Conservation (phyloP, 2,329 filamentous ascomycete genomes). For the Corynespora cassiicola region DNA sequence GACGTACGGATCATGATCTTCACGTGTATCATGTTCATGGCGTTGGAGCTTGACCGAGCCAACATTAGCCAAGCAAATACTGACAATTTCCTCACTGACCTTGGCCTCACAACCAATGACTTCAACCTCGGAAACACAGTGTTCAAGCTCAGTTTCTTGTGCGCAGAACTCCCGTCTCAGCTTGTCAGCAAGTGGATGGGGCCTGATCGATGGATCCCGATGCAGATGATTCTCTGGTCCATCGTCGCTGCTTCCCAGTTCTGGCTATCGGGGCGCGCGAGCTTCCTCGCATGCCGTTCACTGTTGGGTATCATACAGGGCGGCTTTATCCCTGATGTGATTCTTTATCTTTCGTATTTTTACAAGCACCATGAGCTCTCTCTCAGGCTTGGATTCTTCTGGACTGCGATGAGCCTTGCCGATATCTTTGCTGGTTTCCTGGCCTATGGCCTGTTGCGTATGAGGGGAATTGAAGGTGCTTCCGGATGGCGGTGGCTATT, state of each 20-base stretch:
- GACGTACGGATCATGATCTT: conserved; percentile 42
- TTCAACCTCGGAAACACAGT: conserved; percentile 29
- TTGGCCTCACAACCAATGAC: conserved; percentile 26
- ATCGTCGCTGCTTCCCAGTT: conserved; percentile 68
- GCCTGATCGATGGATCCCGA: conserved; percentile 49
- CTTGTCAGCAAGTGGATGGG: conserved; percentile 30
- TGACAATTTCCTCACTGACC: conserved; percentile 27
- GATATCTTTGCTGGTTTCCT: conserved; percentile 43
- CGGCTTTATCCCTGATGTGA: conserved; percentile 65
- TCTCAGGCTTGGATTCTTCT: conserved; percentile 49
- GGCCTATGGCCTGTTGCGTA: conserved; percentile 44
- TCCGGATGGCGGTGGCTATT: conserved; percentile 50
- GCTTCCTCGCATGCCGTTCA: conserved; percentile 45
- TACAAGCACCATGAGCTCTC: conserved; percentile 47
- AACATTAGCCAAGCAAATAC: conserved; percentile 29
- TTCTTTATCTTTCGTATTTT: conserved; percentile 65
- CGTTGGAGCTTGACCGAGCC: conserved; percentile 52
- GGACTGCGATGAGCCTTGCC: conserved; percentile 41
- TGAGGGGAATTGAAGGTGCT: conserved; percentile 46
- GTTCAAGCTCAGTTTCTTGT: conserved; percentile 25
- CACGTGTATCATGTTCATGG: conserved; percentile 58
- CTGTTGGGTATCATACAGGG: conserved; percentile 49
- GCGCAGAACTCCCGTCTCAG: conserved; percentile 31
- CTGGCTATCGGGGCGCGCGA: conserved; percentile 57
- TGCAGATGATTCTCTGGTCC: conserved; percentile 50